These are phyloP conservation scores for Vitis vinifera DNA, from an alignment of 164 flowering plant species.

Conservation along the genomic window DNA sequence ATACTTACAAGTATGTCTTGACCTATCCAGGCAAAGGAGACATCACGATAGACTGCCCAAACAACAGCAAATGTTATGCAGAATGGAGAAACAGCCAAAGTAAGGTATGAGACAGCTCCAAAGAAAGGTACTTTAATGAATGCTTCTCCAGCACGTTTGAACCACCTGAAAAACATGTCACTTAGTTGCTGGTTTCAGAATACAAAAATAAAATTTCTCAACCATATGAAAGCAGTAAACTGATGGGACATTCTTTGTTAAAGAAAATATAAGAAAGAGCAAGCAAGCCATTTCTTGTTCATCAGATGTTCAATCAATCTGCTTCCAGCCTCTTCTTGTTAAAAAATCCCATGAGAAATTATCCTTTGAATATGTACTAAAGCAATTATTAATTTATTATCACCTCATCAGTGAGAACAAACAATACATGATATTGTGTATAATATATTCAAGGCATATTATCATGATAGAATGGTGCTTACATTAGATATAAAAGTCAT, in stretches of 20 bases:
- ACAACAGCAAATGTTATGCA: conserved; percentile 86
- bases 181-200: conserved; percentile 1
- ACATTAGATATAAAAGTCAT: too few relatives aligned
- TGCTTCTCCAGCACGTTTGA: conserved; percentile 66
- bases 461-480: too few relatives aligned
- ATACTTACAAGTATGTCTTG: conserved; percentile 95
- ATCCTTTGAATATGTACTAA: too few relatives aligned
- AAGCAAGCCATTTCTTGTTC: too few relatives aligned
- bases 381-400: too few relatives aligned
- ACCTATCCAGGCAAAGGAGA: conserved; percentile 94
- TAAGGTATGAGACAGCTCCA: conserved; percentile 90
- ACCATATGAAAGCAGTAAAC: neutral
- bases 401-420: too few relatives aligned
- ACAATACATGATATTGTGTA: too few relatives aligned
- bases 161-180: conserved; percentile 64
- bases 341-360: too few relatives aligned
- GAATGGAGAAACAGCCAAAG: conserved; percentile 87
- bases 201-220: neutral
- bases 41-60: conserved; percentile 86
- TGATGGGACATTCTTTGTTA: neutral
- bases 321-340: too few relatives aligned
- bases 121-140: conserved; percentile 82
- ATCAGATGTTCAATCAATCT: too few relatives aligned
- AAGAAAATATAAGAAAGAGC: too few relatives aligned
- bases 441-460: too few relatives aligned